A percentile compares a stretch with the other conserved stretches of the same genome.
Evolutionary conservation across 371 early-diverging fungal species (phyloP).

Genomic region (Mucor irregularis): DNA sequence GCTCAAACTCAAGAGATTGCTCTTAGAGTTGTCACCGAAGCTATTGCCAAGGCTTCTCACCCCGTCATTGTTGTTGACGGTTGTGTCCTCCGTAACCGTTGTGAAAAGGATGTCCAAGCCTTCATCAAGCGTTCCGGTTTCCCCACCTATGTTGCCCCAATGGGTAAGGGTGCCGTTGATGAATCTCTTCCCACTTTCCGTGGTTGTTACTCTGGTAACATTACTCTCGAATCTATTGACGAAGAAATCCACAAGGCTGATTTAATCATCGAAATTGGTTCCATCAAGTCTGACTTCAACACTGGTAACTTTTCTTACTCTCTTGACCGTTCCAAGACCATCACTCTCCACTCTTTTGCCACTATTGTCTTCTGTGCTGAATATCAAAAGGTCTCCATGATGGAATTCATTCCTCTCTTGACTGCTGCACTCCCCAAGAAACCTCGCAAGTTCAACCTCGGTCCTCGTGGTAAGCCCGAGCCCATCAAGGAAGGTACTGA

Average conservation of each 20-base stretch:
- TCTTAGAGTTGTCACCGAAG: constrained; percentile 8
- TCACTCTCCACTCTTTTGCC: constrained; percentile 40
- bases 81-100: constrained; percentile 38
- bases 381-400: constrained; percentile 41
- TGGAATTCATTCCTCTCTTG: constrained; percentile 31
- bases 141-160: constrained; percentile 45
- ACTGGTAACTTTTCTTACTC: constrained; percentile 48
- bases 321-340: constrained; percentile 31
- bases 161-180: constrained; percentile 48
- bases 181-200: constrained; percentile 34
- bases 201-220: constrained; percentile 39
- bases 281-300: constrained; percentile 53
- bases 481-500: constrained; percentile 18
- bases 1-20: constrained; percentile 22
- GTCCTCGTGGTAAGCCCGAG: constrained; percentile 18
- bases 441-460: constrained; percentile 20
- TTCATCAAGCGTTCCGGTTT: constrained; percentile 39
- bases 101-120: constrained; percentile 24
- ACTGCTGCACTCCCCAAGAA: constrained; percentile 30
- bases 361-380: constrained; percentile 37
- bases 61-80: constrained; percentile 51
- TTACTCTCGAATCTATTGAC: constrained; percentile 27
- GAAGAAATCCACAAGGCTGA: constrained; percentile 42
- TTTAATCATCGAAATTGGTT: constrained; percentile 45
- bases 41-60: constrained; percentile 30